These are phyloP conservation scores for Platismatia glauca DNA, from an alignment of 495 filamentous ascomycete genomes.

Conservation along the genomic window DNA sequence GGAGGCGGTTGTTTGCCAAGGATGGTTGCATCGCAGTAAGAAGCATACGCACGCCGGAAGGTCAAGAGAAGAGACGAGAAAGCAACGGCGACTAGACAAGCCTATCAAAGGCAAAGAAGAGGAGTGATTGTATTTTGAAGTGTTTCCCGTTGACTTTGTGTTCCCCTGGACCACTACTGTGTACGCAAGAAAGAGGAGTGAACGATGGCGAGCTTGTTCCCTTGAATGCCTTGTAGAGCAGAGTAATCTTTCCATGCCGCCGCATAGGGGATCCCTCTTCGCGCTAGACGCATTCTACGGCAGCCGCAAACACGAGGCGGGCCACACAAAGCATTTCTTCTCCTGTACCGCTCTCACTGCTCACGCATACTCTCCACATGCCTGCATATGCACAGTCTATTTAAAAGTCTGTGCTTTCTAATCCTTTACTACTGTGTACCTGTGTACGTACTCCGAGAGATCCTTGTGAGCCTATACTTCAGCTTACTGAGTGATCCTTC, in stretches of 20 bases:
- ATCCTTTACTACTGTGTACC: not conserved
- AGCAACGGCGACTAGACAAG: constrained; percentile 12
- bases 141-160: too few species aligned
- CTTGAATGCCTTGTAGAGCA: not conserved
- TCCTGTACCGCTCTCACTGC: not conserved
- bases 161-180: too few species aligned
- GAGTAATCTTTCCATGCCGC: constrained; percentile 14
- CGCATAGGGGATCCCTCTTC: constrained; percentile 14
- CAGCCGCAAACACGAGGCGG: constrained; percentile 12
- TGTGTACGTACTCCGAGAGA: not conserved
- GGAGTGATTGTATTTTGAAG: not conserved
- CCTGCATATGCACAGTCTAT: not conserved
- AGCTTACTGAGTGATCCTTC: not conserved
- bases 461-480: not conserved
- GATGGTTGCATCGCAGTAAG: constrained; percentile 1
- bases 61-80: constrained; percentile 14
- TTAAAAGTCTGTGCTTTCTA: not conserved
- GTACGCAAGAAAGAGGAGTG: too few species aligned
- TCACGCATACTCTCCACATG: not conserved
- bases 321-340: constrained; percentile 5
- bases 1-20: constrained; percentile 1
- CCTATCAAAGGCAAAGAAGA: constrained; percentile 19
- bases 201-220: constrained; percentile 1
- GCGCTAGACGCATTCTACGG: constrained; percentile 7
- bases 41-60: not conserved